Conservation (phyloP, 169 alveolate species). For the Cryptosporidium andersoni region DNA sequence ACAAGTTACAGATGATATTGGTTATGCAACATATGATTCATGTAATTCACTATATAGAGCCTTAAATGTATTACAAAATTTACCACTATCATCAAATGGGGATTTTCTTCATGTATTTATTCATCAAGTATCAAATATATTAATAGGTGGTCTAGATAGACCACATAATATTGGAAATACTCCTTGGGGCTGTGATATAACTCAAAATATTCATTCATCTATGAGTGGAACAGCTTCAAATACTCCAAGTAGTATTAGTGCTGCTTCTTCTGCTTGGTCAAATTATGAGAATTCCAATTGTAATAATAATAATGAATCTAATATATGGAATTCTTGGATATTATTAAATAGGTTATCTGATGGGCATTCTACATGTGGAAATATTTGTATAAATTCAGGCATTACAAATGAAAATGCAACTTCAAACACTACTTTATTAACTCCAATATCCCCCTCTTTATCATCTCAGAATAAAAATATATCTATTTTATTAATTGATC, state of each 20-base stretch:
- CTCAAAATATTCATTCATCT: neutral
- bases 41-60: constrained; percentile 51
- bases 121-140: constrained; percentile 42
- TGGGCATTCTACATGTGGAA: neutral
- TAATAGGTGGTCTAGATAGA: constrained; percentile 57
- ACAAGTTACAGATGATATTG: constrained; percentile 8
- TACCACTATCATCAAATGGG: constrained; percentile 51
- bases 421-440: constrained; percentile 7
- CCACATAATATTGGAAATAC: constrained; percentile 8
- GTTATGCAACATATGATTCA: constrained; percentile 37
- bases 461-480: constrained; percentile 50
- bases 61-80: constrained; percentile 33
- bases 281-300: no score
- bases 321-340: neutral
- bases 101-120: constrained; percentile 65
- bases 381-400: constrained; percentile 12
- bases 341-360: constrained; percentile 7
- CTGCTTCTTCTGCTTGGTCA: no score
- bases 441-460: constrained; percentile 1
- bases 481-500: no score
- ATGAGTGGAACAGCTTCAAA: constrained; percentile 7
- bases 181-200: constrained; percentile 36
- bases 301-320: no score
- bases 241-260: no score
- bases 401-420: constrained; percentile 11